Conservation (phyloP, 495 filamentous ascomycete species). For the Penicillium parvum region DNA sequence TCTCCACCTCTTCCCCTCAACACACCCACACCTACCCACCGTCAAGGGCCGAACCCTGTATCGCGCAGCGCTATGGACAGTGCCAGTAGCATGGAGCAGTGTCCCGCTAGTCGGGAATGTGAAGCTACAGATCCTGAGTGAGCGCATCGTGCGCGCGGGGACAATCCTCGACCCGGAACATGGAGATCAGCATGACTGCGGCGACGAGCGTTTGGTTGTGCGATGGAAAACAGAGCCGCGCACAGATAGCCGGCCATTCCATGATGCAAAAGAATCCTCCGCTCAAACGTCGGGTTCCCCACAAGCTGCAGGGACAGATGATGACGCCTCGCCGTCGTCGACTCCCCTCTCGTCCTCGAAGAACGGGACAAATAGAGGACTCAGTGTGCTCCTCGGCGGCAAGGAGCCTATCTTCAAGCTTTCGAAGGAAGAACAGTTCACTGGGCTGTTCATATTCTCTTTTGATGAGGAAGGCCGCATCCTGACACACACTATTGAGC, state of each 20-base stretch:
- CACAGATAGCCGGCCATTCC: constrained; percentile 28
- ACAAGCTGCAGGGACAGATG: not conserved
- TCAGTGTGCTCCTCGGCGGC: constrained; percentile 46
- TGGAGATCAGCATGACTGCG: constrained; percentile 32
- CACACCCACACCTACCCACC: constrained; percentile 89
- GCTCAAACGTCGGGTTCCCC: not conserved
- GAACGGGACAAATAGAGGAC: constrained; percentile 33
- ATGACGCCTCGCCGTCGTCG: not conserved
- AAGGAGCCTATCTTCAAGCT: constrained; percentile 71
- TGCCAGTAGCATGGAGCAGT: constrained; percentile 90
- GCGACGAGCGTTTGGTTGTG: constrained; percentile 76
- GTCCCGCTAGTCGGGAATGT: constrained; percentile 87
- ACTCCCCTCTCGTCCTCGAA: constrained; percentile 21
- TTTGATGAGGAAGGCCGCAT: constrained; percentile 90
- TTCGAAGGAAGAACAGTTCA: constrained; percentile 52
- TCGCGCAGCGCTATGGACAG: constrained; percentile 89
- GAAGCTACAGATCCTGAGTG: constrained; percentile 76
- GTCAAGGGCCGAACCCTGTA: constrained; percentile 89
- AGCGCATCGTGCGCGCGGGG: constrained; percentile 68
- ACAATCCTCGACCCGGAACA: constrained; percentile 33
- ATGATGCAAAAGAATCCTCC: constrained; percentile 1
- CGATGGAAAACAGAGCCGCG: constrained; percentile 68
- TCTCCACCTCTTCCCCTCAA: constrained; percentile 94
- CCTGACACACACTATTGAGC: constrained; percentile 85
- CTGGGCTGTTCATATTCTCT: constrained; percentile 86